These are phyloP conservation scores for Penicillium canariense DNA, from an alignment of 495 filamentous ascomycete genomes.

Conservation along the genomic window DNA sequence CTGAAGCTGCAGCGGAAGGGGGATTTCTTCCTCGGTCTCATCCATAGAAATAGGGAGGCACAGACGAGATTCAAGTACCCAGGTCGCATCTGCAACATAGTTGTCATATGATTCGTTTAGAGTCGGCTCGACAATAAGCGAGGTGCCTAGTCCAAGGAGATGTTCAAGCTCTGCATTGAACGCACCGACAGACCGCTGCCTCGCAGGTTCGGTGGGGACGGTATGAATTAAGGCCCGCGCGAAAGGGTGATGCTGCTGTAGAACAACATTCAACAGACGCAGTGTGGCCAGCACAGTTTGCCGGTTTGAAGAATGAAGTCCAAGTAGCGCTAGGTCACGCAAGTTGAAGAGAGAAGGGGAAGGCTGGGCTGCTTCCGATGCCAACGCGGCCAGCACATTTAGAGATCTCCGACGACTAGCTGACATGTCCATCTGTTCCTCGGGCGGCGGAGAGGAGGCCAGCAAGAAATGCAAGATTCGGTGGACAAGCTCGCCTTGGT, in stretches of 20 bases:
- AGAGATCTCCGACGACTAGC: conserved; percentile 79
- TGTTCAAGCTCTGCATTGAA: conserved; percentile 77
- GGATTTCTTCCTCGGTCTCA: conserved; percentile 24
- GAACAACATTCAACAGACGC: conserved; percentile 76
- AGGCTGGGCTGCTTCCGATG: conserved; percentile 60
- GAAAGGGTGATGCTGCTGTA: conserved; percentile 84
- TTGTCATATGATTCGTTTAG: conserved; percentile 78
- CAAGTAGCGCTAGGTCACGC: conserved; percentile 83
- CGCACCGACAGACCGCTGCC: conserved; percentile 70
- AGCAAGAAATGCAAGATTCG: conserved; percentile 92
- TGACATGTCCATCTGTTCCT: conserved; percentile 57
- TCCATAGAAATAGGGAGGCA: conserved; percentile 32
- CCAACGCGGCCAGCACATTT: conserved; percentile 75
- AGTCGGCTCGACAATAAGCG: conserved; percentile 67
- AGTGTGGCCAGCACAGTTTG: conserved; percentile 89
- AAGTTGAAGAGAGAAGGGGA: conserved; percentile 90
- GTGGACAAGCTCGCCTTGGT: conserved; percentile 89
- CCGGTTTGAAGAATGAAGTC: conserved; percentile 77
- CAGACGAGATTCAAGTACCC: conserved; percentile 72
- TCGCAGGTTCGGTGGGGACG: conserved; percentile 60
- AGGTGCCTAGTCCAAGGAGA: conserved; percentile 67
- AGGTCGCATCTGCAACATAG: conserved; percentile 75
- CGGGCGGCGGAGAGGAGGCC: conserved; percentile 58
- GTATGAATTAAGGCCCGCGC: conserved; percentile 68
- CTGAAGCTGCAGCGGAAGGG: conserved; percentile 46